These are phyloP conservation scores for Torulaspora indica DNA, from an alignment of 805 yeast species.

Conservation along the genomic window DNA sequence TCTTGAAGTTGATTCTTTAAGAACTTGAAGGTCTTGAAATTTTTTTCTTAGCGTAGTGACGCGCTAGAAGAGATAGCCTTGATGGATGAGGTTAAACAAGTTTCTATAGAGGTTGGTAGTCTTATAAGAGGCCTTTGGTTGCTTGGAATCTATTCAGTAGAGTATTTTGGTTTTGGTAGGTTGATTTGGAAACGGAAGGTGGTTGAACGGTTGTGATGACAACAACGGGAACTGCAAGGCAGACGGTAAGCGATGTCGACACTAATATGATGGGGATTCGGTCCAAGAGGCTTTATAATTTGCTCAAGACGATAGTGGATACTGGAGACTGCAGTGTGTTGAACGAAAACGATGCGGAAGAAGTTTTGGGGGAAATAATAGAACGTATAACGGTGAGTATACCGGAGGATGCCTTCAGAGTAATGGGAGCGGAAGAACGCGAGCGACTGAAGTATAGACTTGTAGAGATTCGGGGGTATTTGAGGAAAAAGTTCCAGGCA, in stretches of 20 bases:
- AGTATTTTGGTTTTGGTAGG: not conserved
- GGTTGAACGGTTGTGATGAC: no score
- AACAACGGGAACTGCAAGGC: not conserved
- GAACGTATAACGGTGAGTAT: constrained; percentile 25
- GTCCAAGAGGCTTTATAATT: constrained; percentile 17
- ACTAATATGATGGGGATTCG: constrained; percentile 29
- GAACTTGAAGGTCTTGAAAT: not conserved
- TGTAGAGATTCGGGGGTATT: constrained; percentile 12
- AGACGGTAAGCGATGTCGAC: constrained; percentile 15
- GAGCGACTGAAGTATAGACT: constrained; percentile 10
- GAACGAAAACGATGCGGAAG: constrained; percentile 11
- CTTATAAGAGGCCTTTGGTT: no score
- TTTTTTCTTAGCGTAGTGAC: constrained; percentile 1
- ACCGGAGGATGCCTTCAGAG: constrained; percentile 25
- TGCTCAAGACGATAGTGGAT: constrained; percentile 16
- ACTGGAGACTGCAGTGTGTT: constrained; percentile 15
- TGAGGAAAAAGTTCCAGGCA: constrained; percentile 18
- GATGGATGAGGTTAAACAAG: not conserved
- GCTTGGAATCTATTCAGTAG: no score
- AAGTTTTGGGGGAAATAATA: constrained; percentile 21
- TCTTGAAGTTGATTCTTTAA: not conserved
- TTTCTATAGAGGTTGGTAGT: not conserved
- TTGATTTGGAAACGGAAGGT: no score
- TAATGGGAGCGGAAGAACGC: constrained; percentile 1
- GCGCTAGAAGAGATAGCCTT: not conserved